A percentile compares a stretch with the other conserved stretches of the same genome.
Conservation (phyloP, 2,329 filamentous ascomycete genomes). For the Anthostomella pinea region DNA sequence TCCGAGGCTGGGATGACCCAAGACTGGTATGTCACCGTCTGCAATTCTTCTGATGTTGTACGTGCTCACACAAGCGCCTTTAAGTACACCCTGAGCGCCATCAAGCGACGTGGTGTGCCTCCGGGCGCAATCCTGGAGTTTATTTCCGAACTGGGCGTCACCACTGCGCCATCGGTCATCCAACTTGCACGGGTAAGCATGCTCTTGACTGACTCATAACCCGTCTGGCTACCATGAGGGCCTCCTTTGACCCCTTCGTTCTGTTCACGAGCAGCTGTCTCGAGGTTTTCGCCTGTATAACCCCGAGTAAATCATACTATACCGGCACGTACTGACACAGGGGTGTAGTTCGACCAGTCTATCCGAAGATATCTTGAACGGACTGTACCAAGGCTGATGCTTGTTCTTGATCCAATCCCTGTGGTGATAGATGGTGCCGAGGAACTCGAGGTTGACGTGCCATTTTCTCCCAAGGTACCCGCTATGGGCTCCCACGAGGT, state of each 20-base stretch:
- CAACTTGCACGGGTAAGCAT: slow-evolving; percentile 72
- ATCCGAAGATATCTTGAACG: slow-evolving; percentile 84
- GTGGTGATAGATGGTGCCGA: slow-evolving; percentile 78
- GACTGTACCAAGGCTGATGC: slow-evolving; percentile 84
- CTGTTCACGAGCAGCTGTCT: too few species aligned
- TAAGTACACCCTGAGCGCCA: slow-evolving; percentile 71
- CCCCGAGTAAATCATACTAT: too few species aligned
- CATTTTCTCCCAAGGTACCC: slow-evolving; percentile 80
- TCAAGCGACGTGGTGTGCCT: slow-evolving; percentile 81
- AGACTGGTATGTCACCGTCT: slow-evolving; percentile 54
- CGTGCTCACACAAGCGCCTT: background rate
- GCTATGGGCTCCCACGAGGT: slow-evolving; percentile 60
- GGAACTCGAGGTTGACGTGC: slow-evolving; percentile 66
- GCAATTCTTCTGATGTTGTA: background rate
- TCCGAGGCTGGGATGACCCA: slow-evolving; percentile 89
- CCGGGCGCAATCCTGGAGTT: slow-evolving; percentile 87
- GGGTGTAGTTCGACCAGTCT: slow-evolving; percentile 84
- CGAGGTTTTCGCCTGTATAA: too few species aligned
- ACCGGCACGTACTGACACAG: too few species aligned
- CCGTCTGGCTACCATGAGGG: too few species aligned
- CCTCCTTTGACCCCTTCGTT: too few species aligned
- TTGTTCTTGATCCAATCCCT: slow-evolving; percentile 81
- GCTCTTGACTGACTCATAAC: too few species aligned
- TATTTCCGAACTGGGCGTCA: slow-evolving; percentile 87
- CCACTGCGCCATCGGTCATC: slow-evolving; percentile 76